Conservation (phyloP, 768 basidiomycete genomes). For the Suillus sp. region DNA sequence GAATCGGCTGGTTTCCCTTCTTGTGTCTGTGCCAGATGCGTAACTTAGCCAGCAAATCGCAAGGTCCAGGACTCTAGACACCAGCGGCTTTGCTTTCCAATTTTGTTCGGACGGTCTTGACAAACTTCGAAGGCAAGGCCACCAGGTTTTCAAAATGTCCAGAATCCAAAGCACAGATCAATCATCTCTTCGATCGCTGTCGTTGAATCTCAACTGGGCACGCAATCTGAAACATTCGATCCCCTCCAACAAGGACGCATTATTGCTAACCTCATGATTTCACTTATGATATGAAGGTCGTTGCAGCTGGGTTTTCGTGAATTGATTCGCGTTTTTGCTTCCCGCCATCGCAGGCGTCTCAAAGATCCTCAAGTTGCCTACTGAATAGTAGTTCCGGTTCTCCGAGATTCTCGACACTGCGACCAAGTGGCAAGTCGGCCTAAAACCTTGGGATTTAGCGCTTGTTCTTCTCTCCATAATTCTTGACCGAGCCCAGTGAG, state of each 20-base stretch:
- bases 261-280: not conserved
- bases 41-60: not conserved
- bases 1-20: not conserved
- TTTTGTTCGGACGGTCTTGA: not conserved
- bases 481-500: not conserved
- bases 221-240: not conserved
- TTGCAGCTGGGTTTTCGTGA: too few relatives aligned
- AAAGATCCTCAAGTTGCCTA: not conserved
- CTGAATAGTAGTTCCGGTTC: not conserved
- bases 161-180: not conserved
- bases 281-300: too few relatives aligned
- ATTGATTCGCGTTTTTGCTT: too few relatives aligned
- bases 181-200: not conserved
- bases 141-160: not conserved
- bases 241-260: not conserved
- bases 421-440: not conserved
- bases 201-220: not conserved
- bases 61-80: not conserved
- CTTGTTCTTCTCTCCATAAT: not conserved
- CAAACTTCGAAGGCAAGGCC: not conserved
- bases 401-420: not conserved
- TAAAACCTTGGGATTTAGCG: not conserved
- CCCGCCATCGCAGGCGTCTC: not conserved
- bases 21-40: not conserved
- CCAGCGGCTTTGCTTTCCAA: not conserved